Conservation (phyloP, 1,139 yeast species). For the Yamadazyma siamensis region DNA sequence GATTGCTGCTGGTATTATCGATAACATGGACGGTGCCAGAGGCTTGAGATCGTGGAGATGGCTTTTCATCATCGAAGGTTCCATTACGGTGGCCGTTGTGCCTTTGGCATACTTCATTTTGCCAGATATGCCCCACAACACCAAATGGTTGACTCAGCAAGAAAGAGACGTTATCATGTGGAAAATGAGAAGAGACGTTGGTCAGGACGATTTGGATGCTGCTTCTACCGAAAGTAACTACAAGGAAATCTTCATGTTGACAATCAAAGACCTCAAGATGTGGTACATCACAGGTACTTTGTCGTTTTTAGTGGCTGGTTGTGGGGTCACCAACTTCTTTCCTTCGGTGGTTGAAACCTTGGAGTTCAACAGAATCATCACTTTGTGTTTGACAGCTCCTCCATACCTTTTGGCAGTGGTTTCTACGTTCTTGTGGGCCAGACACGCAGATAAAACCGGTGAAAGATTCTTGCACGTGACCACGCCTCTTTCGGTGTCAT, state of each 20-base stretch:
- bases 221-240: conserved; percentile 33
- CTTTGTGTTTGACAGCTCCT: conserved; percentile 58
- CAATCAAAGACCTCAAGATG: conserved; percentile 42
- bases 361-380: conserved; percentile 45
- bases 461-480: conserved; percentile 55
- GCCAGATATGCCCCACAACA: conserved; percentile 65
- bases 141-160: conserved; percentile 47
- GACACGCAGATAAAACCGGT: conserved; percentile 56
- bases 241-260: conserved; percentile 35
- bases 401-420: conserved; percentile 57
- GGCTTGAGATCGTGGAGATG: conserved; percentile 65
- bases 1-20: conserved; percentile 45
- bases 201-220: conserved; percentile 37
- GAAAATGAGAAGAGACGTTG: conserved; percentile 39
- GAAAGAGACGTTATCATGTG: conserved; percentile 49
- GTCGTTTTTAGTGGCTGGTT: conserved; percentile 53
- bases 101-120: conserved; percentile 58
- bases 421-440: conserved; percentile 51
- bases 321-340: conserved; percentile 59
- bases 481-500: conserved; percentile 40
- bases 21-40: conserved; percentile 34
- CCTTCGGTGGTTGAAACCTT: conserved; percentile 58
- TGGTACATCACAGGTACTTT: conserved; percentile 46
- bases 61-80: conserved; percentile 73
- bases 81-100: conserved; percentile 58